Percentiles rank a stretch among this genome's conserved stretches.
phyloP scores from a whole-genome alignment of 352 stramenopile genomes.

The Saprolegnia parasitica region DNA sequence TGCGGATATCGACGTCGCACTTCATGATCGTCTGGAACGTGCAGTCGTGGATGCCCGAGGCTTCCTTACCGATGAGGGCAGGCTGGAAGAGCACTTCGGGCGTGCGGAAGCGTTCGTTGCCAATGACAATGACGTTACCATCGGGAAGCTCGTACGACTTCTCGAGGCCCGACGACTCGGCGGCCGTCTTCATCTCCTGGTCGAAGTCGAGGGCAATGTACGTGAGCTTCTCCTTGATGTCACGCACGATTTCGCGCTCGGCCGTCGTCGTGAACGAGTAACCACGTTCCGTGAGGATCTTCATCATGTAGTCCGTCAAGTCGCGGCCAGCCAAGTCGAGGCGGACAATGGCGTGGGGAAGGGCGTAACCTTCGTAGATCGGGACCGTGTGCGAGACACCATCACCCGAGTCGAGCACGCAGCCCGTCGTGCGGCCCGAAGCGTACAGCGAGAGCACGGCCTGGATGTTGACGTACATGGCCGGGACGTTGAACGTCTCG shows the following conservation, averaged over 20 bases:
- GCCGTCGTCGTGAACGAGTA: slow-evolving; percentile 93
- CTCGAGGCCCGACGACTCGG: slow-evolving; percentile 70
- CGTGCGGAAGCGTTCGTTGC: slow-evolving; percentile 93
- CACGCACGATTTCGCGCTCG: slow-evolving; percentile 91
- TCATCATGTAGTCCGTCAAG: slow-evolving; percentile 96
- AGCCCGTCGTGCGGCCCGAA: slow-evolving; percentile 91
- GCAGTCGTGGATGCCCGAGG: slow-evolving; percentile 74
- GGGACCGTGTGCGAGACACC: slow-evolving; percentile 93
- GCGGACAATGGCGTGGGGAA: slow-evolving; percentile 92
- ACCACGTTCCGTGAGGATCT: slow-evolving; percentile 92
- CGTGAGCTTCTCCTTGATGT: slow-evolving; percentile 98
- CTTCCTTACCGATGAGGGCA: slow-evolving; percentile 88
- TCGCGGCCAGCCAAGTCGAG: slow-evolving; percentile 92
- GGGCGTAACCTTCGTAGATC: slow-evolving; percentile 96
- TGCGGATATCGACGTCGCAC: slow-evolving; percentile 89
- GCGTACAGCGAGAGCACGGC: slow-evolving; percentile 93
- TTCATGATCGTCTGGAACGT: slow-evolving; percentile 84
- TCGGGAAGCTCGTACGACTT: slow-evolving; percentile 97
- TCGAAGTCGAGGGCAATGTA: slow-evolving; percentile 94
- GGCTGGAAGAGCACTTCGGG: slow-evolving; percentile 96
- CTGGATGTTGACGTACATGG: slow-evolving; percentile 93
- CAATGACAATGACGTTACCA: slow-evolving; percentile 96
- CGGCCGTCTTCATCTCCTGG: slow-evolving; percentile 89
- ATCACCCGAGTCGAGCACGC: slow-evolving; percentile 93
- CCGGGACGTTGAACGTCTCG: slow-evolving; percentile 92